Percentiles rank a stretch among this genome's conserved stretches.
Evolutionary conservation across 1,284 basidiomycete species (phyloP).

Genomic region (Trichosporon ovoides): DNA sequence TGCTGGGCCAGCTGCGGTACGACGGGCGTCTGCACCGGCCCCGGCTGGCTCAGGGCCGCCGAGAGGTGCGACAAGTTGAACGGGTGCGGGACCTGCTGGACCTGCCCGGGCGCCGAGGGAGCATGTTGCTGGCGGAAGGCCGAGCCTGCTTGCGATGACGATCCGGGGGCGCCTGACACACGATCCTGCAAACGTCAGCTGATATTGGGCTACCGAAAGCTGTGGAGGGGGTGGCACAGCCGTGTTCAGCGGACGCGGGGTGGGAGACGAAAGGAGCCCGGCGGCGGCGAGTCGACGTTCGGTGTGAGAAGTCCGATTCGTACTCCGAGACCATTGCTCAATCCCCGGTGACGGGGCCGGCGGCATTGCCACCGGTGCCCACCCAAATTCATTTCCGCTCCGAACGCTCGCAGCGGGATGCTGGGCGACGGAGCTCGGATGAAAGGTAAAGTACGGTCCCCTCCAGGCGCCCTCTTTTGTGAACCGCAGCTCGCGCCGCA

Average conservation of each 20-base stretch:
- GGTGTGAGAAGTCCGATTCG: background rate
- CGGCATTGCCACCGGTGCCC: background rate
- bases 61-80: constrained; percentile 46
- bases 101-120: constrained; percentile 9
- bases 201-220: background rate
- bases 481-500: no score
- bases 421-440: background rate
- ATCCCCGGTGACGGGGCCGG: constrained; percentile 1
- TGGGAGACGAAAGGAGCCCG: no score
- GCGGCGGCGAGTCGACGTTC: no score
- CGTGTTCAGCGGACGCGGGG: no score
- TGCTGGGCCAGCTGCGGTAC: constrained; percentile 5
- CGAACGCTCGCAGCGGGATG: background rate
- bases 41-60: constrained; percentile 29
- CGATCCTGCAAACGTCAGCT: constrained; percentile 18
- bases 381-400: background rate
- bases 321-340: background rate
- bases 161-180: constrained; percentile 11
- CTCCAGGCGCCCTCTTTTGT: no score
- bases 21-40: constrained; percentile 8
- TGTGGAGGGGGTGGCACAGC: background rate
- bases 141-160: constrained; percentile 14
- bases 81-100: constrained; percentile 29
- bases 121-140: constrained; percentile 18
- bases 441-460: background rate